phyloP scores from a whole-genome alignment of 495 filamentous ascomycete species.

The Aspergillus nanangensis region DNA sequence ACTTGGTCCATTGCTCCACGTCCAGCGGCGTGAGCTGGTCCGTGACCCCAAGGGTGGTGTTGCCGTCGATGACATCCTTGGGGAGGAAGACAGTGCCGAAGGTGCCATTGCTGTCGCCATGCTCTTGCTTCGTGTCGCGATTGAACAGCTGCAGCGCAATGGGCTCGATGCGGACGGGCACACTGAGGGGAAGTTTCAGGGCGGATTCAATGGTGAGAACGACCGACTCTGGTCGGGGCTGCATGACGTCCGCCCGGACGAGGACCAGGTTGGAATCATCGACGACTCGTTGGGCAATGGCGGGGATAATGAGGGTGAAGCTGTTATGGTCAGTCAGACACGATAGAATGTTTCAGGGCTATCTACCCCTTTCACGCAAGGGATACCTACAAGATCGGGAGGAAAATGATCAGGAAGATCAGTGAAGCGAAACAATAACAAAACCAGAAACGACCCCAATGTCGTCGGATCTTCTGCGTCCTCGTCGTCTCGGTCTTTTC shows the following conservation, averaged over 20 bases:
- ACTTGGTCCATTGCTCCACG: slow-evolving; percentile 25
- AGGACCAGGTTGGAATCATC: slow-evolving; percentile 35
- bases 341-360: neutral
- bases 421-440: slow-evolving; percentile 31
- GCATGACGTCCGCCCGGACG: slow-evolving; percentile 27
- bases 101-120: slow-evolving; percentile 18
- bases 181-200: slow-evolving; percentile 28
- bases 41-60: slow-evolving; percentile 27
- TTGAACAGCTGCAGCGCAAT: slow-evolving; percentile 31
- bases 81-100: slow-evolving; percentile 22
- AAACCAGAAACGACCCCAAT: slow-evolving; percentile 42
- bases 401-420: slow-evolving; percentile 35
- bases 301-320: slow-evolving; percentile 39
- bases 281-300: slow-evolving; percentile 38
- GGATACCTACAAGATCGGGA: slow-evolving; percentile 32
- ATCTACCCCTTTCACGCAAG: neutral
- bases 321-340: slow-evolving; percentile 20
- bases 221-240: slow-evolving; percentile 28
- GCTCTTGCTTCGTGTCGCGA: too few species aligned
- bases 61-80: slow-evolving; percentile 27
- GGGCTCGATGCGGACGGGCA: slow-evolving; percentile 36
- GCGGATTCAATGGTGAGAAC: slow-evolving; percentile 29
- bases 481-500: slow-evolving; percentile 22
- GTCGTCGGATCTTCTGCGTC: slow-evolving; percentile 23
- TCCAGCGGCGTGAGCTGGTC: slow-evolving; percentile 22